Conservation (phyloP, 1,284 basidiomycete genomes). For the Boletus chippewaensis region DNA sequence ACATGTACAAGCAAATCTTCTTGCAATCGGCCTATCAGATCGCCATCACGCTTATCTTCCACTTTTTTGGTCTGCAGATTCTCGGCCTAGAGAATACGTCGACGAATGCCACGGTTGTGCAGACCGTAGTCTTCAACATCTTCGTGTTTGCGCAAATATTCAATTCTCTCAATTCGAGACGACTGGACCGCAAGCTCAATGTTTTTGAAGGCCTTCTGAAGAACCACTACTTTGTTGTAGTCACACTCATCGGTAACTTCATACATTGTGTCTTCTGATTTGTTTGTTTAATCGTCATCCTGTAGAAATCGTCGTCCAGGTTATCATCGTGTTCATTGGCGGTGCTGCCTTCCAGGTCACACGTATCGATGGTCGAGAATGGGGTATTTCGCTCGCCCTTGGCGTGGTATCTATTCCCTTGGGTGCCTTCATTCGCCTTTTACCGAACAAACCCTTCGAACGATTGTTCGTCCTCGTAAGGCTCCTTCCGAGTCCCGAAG, state of each 20-base stretch:
- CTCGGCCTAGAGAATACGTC: constrained; percentile 50
- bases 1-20: constrained; percentile 95
- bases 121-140: constrained; percentile 91
- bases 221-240: constrained; percentile 85
- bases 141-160: constrained; percentile 97
- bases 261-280: neutral
- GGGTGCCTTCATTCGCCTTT: constrained; percentile 73
- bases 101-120: constrained; percentile 51
- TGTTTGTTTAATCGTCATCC: neutral
- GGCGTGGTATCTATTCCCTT: constrained; percentile 86
- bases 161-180: constrained; percentile 89
- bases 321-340: constrained; percentile 88
- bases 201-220: constrained; percentile 78
- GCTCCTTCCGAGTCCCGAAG: constrained; percentile 63
- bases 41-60: constrained; percentile 78
- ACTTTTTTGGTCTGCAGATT: constrained; percentile 76
- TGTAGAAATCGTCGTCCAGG: constrained; percentile 79
- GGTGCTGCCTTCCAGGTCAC: constrained; percentile 91
- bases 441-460: constrained; percentile 82
- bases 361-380: constrained; percentile 72
- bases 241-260: constrained; percentile 73
- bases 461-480: constrained; percentile 58
- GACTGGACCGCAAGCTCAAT: constrained; percentile 83
- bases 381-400: constrained; percentile 88
- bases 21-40: constrained; percentile 90